A percentile compares a stretch with the other conserved stretches of the same genome.
phyloP scores from a whole-genome alignment of 116 monocot species.

The Papilionanthe hybrid region DNA sequence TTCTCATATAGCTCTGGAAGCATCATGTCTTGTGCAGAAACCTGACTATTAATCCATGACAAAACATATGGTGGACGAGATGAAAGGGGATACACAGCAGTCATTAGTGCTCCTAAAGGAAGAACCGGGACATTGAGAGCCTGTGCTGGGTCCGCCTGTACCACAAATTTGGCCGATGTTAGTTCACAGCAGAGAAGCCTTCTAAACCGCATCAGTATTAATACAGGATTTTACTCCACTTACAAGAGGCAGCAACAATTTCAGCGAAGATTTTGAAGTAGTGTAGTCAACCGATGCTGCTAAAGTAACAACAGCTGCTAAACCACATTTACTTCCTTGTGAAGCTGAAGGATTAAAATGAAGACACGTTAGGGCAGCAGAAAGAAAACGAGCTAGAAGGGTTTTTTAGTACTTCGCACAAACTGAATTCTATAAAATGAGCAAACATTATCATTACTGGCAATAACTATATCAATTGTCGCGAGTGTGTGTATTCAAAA shows the following conservation, averaged over 20 bases:
- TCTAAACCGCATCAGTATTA: background rate
- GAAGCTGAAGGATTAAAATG: conserved; percentile 32
- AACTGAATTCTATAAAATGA: too few species aligned
- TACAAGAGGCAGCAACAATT: conserved; percentile 89
- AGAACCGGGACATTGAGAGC: conserved; percentile 91
- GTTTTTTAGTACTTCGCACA: background rate
- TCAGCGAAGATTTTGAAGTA: conserved; percentile 78
- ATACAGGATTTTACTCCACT: conserved; percentile 19
- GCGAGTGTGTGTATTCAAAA: too few species aligned
- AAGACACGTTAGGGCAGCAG: background rate
- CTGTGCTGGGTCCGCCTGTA: conserved; percentile 94
- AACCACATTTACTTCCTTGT: conserved; percentile 43
- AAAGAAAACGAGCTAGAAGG: background rate
- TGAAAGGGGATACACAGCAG: conserved; percentile 75
- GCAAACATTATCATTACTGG: background rate
- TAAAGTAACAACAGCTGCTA: conserved; percentile 81
- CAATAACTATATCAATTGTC: background rate
- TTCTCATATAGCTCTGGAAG: conserved; percentile 88
- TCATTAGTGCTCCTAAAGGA: conserved; percentile 75
- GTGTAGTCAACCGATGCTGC: conserved; percentile 97
- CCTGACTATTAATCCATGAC: conserved; percentile 80
- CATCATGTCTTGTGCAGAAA: conserved; percentile 96
- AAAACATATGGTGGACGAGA: conserved; percentile 76
- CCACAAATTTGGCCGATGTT: conserved; percentile 7
- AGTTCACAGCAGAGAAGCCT: background rate